Evolutionary conservation across 805 yeast genomes (phyloP).

Genomic region (Tetrapisispora arboricola): DNA sequence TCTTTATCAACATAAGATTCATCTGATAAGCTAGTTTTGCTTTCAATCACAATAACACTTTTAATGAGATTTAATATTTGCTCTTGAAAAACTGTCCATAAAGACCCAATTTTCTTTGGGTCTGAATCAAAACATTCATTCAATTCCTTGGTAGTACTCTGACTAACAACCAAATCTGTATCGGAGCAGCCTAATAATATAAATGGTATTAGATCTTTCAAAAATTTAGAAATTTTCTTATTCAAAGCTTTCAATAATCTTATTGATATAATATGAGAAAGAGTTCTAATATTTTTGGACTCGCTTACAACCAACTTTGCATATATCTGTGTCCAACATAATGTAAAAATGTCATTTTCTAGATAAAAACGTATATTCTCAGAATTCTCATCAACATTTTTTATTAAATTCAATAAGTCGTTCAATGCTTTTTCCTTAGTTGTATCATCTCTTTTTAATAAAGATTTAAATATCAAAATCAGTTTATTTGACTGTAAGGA

Average conservation of each 20-base stretch:
- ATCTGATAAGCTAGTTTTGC: slow-evolving; percentile 58
- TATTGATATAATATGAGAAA: slow-evolving; percentile 58
- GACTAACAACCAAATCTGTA: slow-evolving; percentile 50
- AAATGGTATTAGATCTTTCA: slow-evolving; percentile 62
- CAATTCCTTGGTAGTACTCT: slow-evolving; percentile 39
- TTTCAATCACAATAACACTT: slow-evolving; percentile 46
- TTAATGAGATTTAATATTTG: slow-evolving; percentile 47
- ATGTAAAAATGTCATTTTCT: slow-evolving; percentile 44
- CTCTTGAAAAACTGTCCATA: slow-evolving; percentile 51
- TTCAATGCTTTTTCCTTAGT: slow-evolving; percentile 73
- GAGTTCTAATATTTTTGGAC: slow-evolving; percentile 51
- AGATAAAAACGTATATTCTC: background rate
- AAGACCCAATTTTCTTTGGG: slow-evolving; percentile 41
- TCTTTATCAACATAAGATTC: slow-evolving; percentile 57
- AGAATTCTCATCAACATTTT: slow-evolving; percentile 9
- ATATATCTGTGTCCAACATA: slow-evolving; percentile 70
- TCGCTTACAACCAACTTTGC: slow-evolving; percentile 69
- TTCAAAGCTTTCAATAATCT: slow-evolving; percentile 39
- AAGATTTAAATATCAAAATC: slow-evolving; percentile 59
- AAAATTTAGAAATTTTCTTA: slow-evolving; percentile 50
- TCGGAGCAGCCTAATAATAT: slow-evolving; percentile 70
- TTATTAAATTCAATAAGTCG: slow-evolving; percentile 38
- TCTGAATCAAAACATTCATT: slow-evolving; percentile 45
- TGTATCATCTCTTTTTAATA: slow-evolving; percentile 69
- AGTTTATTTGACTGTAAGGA: slow-evolving; percentile 35